These are phyloP conservation scores for Raphidocelis subcapitata DNA, from an alignment of 139 green algal species.

Conservation along the genomic window DNA sequence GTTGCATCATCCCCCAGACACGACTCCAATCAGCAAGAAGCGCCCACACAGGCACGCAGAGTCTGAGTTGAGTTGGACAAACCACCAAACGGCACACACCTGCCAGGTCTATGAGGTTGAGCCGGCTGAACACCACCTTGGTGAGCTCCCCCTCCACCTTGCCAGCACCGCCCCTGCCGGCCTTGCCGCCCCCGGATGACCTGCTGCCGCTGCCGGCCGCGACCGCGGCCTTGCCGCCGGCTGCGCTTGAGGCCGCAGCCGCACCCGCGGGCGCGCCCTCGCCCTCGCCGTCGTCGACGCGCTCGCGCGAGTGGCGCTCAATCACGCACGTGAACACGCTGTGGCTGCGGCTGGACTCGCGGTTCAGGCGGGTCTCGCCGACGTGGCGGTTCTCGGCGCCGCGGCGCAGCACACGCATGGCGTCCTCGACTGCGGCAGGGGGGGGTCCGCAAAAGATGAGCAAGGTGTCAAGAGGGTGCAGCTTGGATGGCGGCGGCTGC, in stretches of 20 bases:
- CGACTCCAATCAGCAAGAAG: neutral
- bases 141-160: constrained; percentile 49
- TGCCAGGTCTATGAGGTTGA: constrained; percentile 97
- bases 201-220: too few relatives aligned
- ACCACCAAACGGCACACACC: constrained; percentile 36
- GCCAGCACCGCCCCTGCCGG: neutral
- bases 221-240: too few relatives aligned
- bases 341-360: constrained; percentile 84
- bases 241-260: too few relatives aligned
- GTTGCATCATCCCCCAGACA: too few relatives aligned
- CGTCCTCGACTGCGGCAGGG: constrained; percentile 67
- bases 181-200: too few relatives aligned
- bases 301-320: constrained; percentile 33
- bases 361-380: constrained; percentile 87
- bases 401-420: constrained; percentile 61
- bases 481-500: too few relatives aligned
- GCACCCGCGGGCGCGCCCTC: too few relatives aligned
- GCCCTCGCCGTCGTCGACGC: neutral
- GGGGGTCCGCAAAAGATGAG: too few relatives aligned
- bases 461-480: too few relatives aligned
- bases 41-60: too few relatives aligned
- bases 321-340: constrained; percentile 84
- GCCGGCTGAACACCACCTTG: constrained; percentile 59
- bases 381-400: constrained; percentile 72
- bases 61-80: neutral